phyloP scores from a whole-genome alignment of 371 early-diverging fungal genomes.

The Antonospora locustae region DNA sequence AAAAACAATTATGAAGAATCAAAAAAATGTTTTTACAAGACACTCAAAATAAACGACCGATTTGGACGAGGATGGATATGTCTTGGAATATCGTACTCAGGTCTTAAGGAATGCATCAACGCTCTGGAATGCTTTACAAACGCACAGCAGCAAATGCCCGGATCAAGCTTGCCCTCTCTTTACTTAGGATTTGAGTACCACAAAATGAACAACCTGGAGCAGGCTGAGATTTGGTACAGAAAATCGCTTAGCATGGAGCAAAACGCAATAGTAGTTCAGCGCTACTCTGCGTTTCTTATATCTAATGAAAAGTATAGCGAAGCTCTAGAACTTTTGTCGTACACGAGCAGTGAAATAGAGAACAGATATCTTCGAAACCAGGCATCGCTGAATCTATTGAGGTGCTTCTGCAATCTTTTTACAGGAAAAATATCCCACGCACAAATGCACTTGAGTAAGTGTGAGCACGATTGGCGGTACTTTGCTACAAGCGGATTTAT shows the following conservation, averaged over 20 bases:
- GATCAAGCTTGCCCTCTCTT: conserved; percentile 23
- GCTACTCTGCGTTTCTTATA: not conserved
- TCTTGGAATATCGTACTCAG: conserved; percentile 31
- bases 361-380: no score
- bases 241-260: not conserved
- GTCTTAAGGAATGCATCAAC: conserved; percentile 29
- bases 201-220: conserved; percentile 25
- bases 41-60: conserved; percentile 12
- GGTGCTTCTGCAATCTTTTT: conserved; percentile 34
- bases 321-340: not conserved
- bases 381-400: conserved; percentile 24
- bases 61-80: conserved; percentile 20
- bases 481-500: conserved; percentile 38
- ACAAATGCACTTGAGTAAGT: conserved; percentile 8
- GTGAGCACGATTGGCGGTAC: conserved; percentile 25
- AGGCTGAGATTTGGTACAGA: conserved; percentile 31
- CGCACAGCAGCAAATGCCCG: conserved; percentile 20
- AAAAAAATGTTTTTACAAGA: conserved; percentile 20
- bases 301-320: not conserved
- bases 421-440: conserved; percentile 31
- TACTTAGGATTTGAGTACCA: conserved; percentile 41
- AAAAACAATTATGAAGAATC: conserved; percentile 29
- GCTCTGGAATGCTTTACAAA: conserved; percentile 22
- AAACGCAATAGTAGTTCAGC: not conserved
- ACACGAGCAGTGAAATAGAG: no score